Evolutionary conservation across 495 filamentous ascomycete species (phyloP).

Genomic region (Aspergillus heteromorphus): DNA sequence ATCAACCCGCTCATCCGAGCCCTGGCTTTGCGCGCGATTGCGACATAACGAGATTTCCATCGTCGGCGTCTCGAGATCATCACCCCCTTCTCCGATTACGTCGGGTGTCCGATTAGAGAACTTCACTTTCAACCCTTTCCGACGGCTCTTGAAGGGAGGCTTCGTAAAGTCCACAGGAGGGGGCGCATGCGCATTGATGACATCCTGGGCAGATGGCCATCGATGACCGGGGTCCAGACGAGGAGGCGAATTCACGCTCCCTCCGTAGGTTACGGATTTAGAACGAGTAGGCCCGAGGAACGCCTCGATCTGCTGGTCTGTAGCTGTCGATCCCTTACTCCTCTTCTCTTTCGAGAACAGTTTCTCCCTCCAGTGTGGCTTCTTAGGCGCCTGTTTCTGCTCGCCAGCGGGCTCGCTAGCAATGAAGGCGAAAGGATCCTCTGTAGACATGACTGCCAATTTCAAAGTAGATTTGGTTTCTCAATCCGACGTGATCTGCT

Average conservation of each 20-base stretch:
- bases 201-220: constrained; percentile 24
- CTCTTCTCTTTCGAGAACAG: constrained; percentile 42
- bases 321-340: constrained; percentile 24
- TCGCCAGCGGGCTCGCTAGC: constrained; percentile 28
- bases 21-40: constrained; percentile 36
- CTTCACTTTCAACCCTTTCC: constrained; percentile 63
- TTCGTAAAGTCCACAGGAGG: constrained; percentile 10
- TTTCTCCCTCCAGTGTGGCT: constrained; percentile 44
- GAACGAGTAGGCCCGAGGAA: constrained; percentile 37
- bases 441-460: constrained; percentile 31
- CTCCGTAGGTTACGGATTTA: constrained; percentile 14
- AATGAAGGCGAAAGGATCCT: constrained; percentile 37
- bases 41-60: constrained; percentile 58
- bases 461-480: constrained; percentile 7
- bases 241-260: constrained; percentile 14
- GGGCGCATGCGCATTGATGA: constrained; percentile 14
- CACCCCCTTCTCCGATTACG: constrained; percentile 81
- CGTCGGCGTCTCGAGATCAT: constrained; percentile 66
- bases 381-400: constrained; percentile 30
- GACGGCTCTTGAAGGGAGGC: constrained; percentile 28
- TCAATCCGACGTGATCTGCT: constrained; percentile 4
- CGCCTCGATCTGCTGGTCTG: constrained; percentile 41
- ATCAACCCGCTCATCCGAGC: constrained; percentile 5
- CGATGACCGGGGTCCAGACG: constrained; percentile 18
- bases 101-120: constrained; percentile 65